Percentiles rank a stretch among this genome's conserved stretches.
phyloP scores from a whole-genome alignment of 257 asterid species.

The Ajuga chamaepitys region DNA sequence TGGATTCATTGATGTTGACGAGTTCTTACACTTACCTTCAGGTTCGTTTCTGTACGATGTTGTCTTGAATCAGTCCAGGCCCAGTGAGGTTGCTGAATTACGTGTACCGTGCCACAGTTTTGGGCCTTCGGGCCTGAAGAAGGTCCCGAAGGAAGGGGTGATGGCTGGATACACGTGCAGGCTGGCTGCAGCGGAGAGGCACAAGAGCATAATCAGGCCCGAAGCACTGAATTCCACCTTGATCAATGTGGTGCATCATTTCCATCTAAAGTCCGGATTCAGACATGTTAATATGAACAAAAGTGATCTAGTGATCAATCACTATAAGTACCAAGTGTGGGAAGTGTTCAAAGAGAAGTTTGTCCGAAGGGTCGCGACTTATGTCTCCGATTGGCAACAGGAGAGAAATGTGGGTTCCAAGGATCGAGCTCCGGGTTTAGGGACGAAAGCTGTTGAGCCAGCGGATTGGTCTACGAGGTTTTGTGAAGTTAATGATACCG shows the following conservation, averaged over 20 bases:
- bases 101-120: constrained; percentile 47
- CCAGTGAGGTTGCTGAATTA: constrained; percentile 35
- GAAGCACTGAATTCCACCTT: constrained; percentile 44
- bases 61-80: constrained; percentile 15
- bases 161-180: constrained; percentile 71
- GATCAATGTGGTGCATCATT: constrained; percentile 73
- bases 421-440: constrained; percentile 74
- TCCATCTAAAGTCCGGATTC: constrained; percentile 39
- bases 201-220: constrained; percentile 68
- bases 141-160: constrained; percentile 44
- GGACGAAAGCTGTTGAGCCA: constrained; percentile 69
- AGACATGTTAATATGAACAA: constrained; percentile 23
- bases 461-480: constrained; percentile 53
- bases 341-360: constrained; percentile 77
- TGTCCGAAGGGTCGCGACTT: constrained; percentile 62
- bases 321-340: constrained; percentile 87
- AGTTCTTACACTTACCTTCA: constrained; percentile 48
- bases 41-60: constrained; percentile 17
- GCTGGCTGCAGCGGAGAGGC: constrained; percentile 52
- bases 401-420: constrained; percentile 50
- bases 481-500: constrained; percentile 59
- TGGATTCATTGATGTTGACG: constrained; percentile 78
- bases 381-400: constrained; percentile 79
- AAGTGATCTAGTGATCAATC: constrained; percentile 49
- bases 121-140: constrained; percentile 62